Evolutionary conservation across 371 early-diverging fungal genomes (phyloP).

Genomic region (Chytridium lagenaria): DNA sequence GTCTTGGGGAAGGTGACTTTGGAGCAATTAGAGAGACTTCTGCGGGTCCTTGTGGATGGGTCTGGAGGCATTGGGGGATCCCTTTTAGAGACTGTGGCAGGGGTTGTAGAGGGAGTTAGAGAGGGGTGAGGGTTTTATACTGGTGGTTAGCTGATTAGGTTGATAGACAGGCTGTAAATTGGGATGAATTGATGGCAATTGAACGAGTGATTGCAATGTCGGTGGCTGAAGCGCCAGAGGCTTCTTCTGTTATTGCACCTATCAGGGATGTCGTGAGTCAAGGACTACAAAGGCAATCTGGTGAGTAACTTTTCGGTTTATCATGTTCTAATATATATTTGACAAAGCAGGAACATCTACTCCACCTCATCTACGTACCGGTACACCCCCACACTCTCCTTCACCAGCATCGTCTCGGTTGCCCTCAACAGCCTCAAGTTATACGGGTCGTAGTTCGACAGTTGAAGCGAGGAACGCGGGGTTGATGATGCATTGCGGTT

Average conservation of each 20-base stretch:
- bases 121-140: conserved; percentile 18
- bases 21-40: conserved; percentile 36
- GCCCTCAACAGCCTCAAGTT: background rate
- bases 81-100: conserved; percentile 27
- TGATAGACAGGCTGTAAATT: conserved; percentile 14
- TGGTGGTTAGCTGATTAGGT: background rate
- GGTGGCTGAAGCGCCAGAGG: conserved; percentile 33
- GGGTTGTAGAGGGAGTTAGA: conserved; percentile 17
- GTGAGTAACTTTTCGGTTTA: background rate
- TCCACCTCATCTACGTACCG: too few species aligned
- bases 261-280: conserved; percentile 26
- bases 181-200: conserved; percentile 34
- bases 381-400: background rate
- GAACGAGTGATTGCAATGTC: conserved; percentile 35
- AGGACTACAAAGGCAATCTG: background rate
- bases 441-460: background rate
- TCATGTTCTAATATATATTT: background rate
- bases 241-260: conserved; percentile 18
- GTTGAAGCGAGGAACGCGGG: background rate
- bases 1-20: conserved; percentile 39
- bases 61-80: conserved; percentile 24
- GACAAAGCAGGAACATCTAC: background rate
- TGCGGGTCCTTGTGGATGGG: conserved; percentile 23
- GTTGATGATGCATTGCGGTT: conserved; percentile 32
- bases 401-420: background rate